These are phyloP conservation scores for Pelargonium australe DNA, from an alignment of 441 rosid species.

Conservation along the genomic window DNA sequence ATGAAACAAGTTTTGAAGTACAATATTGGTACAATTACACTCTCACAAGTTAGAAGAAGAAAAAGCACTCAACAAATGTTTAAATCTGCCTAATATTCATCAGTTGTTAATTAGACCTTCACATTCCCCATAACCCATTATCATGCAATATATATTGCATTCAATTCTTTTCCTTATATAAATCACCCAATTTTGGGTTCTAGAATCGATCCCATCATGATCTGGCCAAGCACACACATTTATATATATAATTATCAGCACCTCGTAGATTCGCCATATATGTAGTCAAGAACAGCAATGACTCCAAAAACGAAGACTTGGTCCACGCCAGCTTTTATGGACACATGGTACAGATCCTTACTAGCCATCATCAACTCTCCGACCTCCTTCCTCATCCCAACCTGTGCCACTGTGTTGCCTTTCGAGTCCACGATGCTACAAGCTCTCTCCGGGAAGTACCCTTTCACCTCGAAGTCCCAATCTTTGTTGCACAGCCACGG, in stretches of 20 bases:
- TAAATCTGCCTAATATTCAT: too few species aligned
- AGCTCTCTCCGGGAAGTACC: conserved; percentile 57
- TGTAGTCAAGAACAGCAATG: conserved; percentile 62
- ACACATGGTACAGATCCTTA: conserved; percentile 60
- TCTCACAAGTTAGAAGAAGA: too few species aligned
- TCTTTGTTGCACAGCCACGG: conserved; percentile 25
- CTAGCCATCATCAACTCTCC: conserved; percentile 35
- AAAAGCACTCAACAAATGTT: too few species aligned
- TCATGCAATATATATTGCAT: too few species aligned
- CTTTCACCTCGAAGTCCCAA: conserved; percentile 51
- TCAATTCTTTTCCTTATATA: too few species aligned
- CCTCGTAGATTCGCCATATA: conserved; percentile 66
- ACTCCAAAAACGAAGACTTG: conserved; percentile 74
- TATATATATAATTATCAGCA: conserved; percentile 25
- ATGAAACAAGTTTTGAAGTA: too few species aligned
- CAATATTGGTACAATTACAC: too few species aligned
- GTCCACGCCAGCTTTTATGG: conserved; percentile 49
- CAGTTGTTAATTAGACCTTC: too few species aligned
- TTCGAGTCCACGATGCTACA: conserved; percentile 47
- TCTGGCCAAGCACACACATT: too few species aligned
- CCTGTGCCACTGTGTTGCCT: conserved; percentile 54
- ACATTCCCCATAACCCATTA: too few species aligned
- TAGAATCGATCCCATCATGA: too few species aligned
- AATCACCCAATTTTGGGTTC: too few species aligned
- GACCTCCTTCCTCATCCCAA: conserved; percentile 45